Base-by-base conservation (phyloP, 106 monocot species). In the Xerophyta viscosa region DNA sequence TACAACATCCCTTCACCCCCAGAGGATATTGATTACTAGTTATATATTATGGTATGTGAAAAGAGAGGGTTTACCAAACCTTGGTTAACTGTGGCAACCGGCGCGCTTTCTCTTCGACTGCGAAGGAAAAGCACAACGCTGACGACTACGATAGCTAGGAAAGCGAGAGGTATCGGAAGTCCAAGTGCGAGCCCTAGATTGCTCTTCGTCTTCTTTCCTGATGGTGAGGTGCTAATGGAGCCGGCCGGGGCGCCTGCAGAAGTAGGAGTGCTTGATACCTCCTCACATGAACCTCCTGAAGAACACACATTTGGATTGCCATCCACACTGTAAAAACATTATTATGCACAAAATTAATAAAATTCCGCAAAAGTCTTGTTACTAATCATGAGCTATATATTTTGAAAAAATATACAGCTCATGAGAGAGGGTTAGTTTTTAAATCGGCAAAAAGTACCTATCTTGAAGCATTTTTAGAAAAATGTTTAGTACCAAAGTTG, bases 241-340 rank as follows among this genome's bases (percentile, higher is more conserved):
- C 15, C 24, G 3, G 6, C 20, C 3, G 7, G 12, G 4, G 19
- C 19, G 6, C 27, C 28, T 7, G 41, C 4, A 24, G 45, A 26
- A 26, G 18, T 48, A 28, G 27, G n/a, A 6, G 26, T 5, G 8
- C 6, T 31, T 11, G 56, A 24, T 8, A 10, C 15, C 14, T n/a
- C n/a, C n/a, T 37, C 27, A 37, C 68, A 51, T n/a, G 68, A 44
- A 13, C 59, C 36, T 6, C 46, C 43, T 3, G 69, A 24, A 8
- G 22, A 22, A 11, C 61, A 61, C 26, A 69, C 15, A 24, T 62
- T 37, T 28, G 52, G 61, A 36, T 61, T 69, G 31, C 69, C 69
- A 6, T 51, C 19, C 24, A 31, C 27, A 20, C 69, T 61, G 33
- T 9, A 23, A 14, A 33, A 29, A 6, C 1, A 14, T 12, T 10